phyloP scores from a whole-genome alignment of 495 filamentous ascomycete genomes.

The Annulohypoxylon stygium region DNA sequence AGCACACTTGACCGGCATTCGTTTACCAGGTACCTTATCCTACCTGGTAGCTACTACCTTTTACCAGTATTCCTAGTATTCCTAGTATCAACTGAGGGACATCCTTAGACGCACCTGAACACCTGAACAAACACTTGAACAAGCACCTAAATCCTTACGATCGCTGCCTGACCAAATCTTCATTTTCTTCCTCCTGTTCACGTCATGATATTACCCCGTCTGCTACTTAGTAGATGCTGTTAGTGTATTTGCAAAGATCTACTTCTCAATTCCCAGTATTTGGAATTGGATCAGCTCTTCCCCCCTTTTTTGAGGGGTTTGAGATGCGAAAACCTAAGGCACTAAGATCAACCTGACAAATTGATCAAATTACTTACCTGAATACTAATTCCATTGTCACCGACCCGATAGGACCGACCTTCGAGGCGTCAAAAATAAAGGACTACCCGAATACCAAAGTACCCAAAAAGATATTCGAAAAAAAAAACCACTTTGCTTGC shows the following conservation, averaged over 20 bases:
- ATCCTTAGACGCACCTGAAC: no score
- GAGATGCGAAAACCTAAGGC: conserved; percentile 5
- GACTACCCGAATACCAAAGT: no score
- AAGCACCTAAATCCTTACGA: conserved; percentile 23
- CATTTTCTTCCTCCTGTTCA: conserved; percentile 9
- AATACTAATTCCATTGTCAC: conserved; percentile 14
- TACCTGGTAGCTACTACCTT: neutral
- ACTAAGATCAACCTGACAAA: conserved; percentile 16
- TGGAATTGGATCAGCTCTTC: conserved; percentile 17
- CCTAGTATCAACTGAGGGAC: neutral
- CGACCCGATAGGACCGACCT: conserved; percentile 25
- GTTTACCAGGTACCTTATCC: conserved; percentile 13
- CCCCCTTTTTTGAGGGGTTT: neutral
- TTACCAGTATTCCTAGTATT: no score
- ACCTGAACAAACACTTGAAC: neutral
- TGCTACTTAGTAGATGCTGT: neutral
- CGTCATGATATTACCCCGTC: conserved; percentile 1
- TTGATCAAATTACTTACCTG: neutral
- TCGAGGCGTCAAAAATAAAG: conserved; percentile 3
- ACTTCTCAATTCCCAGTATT: conserved; percentile 17
- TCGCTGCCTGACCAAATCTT: conserved; percentile 34
- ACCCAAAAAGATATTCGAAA: conserved; percentile 4
- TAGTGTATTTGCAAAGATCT: conserved; percentile 6
- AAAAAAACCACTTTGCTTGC: conserved; percentile 21
- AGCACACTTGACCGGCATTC: neutral